Percentiles rank a stretch among this genome's conserved stretches.
phyloP scores from a whole-genome alignment of 495 filamentous ascomycete species.

The Penicillium antarcticum region DNA sequence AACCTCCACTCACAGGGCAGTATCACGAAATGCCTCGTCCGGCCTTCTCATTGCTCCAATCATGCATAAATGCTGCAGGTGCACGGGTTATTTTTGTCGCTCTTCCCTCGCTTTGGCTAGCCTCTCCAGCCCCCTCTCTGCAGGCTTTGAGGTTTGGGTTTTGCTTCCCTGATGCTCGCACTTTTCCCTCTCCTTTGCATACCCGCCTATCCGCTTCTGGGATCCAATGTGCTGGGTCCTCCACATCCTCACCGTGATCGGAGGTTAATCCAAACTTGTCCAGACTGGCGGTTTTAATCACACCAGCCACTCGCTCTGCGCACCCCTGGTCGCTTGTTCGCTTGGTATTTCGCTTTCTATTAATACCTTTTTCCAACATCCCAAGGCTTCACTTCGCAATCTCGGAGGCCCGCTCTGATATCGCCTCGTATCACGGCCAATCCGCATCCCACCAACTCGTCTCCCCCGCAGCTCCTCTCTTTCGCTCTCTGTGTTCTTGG shows the following conservation, averaged over 20 bases:
- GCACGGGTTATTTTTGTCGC: constrained; percentile 26
- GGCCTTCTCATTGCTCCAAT: constrained; percentile 18
- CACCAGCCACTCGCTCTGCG: background rate
- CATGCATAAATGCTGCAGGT: constrained; percentile 28
- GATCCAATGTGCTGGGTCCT: constrained; percentile 13
- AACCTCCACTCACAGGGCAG: constrained; percentile 4
- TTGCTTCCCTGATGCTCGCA: constrained; percentile 3
- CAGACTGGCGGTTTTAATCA: background rate
- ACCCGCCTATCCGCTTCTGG: background rate
- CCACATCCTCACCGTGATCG: constrained; percentile 13
- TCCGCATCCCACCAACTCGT: background rate
- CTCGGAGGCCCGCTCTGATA: too few relatives aligned
- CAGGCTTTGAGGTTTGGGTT: constrained; percentile 3
- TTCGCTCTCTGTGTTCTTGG: constrained; percentile 1
- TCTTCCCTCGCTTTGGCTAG: constrained; percentile 11
- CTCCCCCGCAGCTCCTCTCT: constrained; percentile 1
- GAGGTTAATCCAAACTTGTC: background rate
- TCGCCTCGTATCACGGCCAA: too few relatives aligned
- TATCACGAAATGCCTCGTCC: background rate
- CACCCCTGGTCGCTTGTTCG: background rate
- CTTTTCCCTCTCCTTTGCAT: background rate
- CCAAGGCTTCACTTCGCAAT: background rate
- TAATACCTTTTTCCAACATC: background rate
- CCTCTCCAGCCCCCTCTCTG: constrained; percentile 15
- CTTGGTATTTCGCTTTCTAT: background rate